Evolutionary conservation across 257 asterid species (phyloP).

Genomic region (Datura wrightii): DNA sequence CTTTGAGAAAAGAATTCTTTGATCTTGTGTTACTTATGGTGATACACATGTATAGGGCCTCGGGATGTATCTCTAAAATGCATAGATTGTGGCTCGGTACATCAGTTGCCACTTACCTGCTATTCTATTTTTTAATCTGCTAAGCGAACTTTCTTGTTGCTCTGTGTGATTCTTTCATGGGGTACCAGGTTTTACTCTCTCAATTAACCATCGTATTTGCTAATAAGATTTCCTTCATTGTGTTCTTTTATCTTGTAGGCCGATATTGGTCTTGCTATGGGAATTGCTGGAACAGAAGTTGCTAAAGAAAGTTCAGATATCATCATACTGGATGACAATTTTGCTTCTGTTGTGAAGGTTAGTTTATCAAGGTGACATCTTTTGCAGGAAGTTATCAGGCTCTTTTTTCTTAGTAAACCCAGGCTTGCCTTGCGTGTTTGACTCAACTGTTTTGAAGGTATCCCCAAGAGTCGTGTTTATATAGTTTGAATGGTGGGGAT

Average conservation of each 20-base stretch:
- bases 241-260: constrained; percentile 57
- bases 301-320: constrained; percentile 99
- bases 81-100: background rate
- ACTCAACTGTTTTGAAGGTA: background rate
- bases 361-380: constrained; percentile 31
- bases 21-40: constrained; percentile 16
- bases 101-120: background rate
- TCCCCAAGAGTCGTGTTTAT: background rate
- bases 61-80: background rate
- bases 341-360: constrained; percentile 96
- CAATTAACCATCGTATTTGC: background rate
- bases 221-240: constrained; percentile 7
- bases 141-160: background rate
- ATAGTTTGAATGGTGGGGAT: background rate
- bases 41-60: background rate
- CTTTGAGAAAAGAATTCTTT: background rate
- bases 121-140: background rate
- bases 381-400: background rate
- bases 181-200: constrained; percentile 11
- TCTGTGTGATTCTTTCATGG: background rate
- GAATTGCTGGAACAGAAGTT: constrained; percentile 97
- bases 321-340: constrained; percentile 91
- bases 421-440: background rate
- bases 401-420: background rate
- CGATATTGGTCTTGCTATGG: constrained; percentile 99